phyloP scores from a whole-genome alignment of 352 stramenopile genomes.

The Phytophthora nicotianae region DNA sequence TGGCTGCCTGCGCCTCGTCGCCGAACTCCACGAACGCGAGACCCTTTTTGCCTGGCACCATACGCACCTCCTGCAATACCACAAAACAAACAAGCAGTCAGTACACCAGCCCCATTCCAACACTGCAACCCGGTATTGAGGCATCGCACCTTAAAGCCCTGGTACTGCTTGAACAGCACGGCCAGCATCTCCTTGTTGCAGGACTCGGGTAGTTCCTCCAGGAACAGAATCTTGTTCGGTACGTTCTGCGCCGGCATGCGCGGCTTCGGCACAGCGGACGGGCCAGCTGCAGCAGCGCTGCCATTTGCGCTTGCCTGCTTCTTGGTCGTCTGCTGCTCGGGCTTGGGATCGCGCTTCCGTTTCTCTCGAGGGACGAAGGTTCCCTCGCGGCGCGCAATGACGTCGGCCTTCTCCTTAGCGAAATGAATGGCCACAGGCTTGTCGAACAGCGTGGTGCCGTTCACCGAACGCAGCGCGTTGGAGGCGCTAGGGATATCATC shows the following conservation, averaged over 20 bases:
- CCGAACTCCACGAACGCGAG: conserved; percentile 97
- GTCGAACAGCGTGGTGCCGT: conserved; percentile 88
- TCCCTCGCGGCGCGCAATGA: conserved; percentile 76
- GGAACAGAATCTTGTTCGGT: conserved; percentile 94
- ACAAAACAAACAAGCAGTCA: conserved; percentile 7
- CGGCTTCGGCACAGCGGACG: conserved; percentile 38
- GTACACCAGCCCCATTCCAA: background rate
- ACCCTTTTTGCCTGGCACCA: conserved; percentile 93
- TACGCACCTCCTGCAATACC: conserved; percentile 89
- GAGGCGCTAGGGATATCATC: conserved; percentile 88
- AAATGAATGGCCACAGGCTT: conserved; percentile 88
- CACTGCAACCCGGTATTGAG: background rate
- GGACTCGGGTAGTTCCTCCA: conserved; percentile 92
- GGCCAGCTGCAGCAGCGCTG: conserved; percentile 1
- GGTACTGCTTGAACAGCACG: conserved; percentile 97
- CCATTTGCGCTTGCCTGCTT: conserved; percentile 35
- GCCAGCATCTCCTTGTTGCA: conserved; percentile 97
- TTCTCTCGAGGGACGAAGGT: conserved; percentile 83
- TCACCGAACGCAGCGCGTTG: conserved; percentile 89
- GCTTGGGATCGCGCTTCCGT: conserved; percentile 69
- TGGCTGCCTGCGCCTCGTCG: conserved; percentile 81
- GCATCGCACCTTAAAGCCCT: conserved; percentile 91
- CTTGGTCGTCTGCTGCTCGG: conserved; percentile 40
- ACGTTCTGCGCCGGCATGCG: conserved; percentile 57
- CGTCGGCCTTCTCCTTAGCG: conserved; percentile 82